phyloP scores from a whole-genome alignment of 305 asterid genomes.

The Solanum hybrid region DNA sequence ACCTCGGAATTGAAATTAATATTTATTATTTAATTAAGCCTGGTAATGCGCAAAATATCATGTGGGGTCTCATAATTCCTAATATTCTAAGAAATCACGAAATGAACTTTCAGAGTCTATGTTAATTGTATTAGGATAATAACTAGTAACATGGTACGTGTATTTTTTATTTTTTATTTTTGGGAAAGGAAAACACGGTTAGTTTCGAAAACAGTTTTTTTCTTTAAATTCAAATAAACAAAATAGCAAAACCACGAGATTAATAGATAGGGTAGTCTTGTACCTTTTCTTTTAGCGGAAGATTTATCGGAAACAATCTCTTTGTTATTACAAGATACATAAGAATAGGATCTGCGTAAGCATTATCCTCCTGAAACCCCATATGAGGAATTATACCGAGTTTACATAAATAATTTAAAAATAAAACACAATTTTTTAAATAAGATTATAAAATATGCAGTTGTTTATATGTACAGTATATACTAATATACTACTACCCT shows the following conservation, averaged over 20 bases:
- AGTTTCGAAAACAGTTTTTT: neutral
- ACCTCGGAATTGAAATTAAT: neutral
- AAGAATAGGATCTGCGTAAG: neutral
- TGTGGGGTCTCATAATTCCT: neutral
- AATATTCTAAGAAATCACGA: neutral
- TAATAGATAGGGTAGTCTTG: neutral
- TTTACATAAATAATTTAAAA: neutral
- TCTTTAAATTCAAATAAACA: neutral
- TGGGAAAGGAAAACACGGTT: neutral
- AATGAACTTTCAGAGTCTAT: neutral
- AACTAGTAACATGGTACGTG: neutral
- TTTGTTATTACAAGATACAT: too few relatives aligned
- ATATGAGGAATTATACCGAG: neutral
- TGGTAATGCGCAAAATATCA: neutral
- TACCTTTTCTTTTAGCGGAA: rapidly evolving
- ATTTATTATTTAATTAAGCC: neutral
- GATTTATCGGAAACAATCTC: neutral
- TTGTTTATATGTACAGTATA: neutral
- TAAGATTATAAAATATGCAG: neutral
- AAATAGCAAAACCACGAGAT: neutral
- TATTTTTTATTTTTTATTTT: neutral
- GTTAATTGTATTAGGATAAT: neutral
- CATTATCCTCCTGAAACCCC: neutral
- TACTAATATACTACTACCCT: neutral
- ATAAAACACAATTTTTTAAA: neutral